Evolutionary conservation across 1,139 yeast genomes (phyloP), one percentile per base, ranked within the genome.

Genomic region (Kodamaea sp.): DNA sequence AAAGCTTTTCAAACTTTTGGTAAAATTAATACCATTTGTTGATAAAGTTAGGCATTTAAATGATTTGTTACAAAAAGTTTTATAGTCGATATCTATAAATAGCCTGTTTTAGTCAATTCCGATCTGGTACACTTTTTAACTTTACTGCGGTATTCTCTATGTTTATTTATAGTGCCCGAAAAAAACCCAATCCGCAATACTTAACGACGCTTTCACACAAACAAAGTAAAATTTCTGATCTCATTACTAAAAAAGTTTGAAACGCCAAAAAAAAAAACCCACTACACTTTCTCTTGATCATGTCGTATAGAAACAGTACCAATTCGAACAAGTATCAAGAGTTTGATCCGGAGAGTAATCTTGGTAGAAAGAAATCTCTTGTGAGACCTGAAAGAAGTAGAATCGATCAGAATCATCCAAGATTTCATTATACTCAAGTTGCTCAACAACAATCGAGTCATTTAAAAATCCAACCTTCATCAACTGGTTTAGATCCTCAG

Each of bases 351-450:
- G 81, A 75, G 49, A 43, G 75, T 2, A 73, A 73, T 29, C 38
- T 76, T 31, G 57, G 63, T 31, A 61, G 92, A 40, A 83, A 81
- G 55, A 73, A 74, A 53, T 84, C 95, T 2, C 68, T 88, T 46
- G 84, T 87, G 31, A 73, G 86, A 46, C 95, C 94, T 2, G 96
- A 88, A 58, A 72, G 96, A 47, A 79, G 83, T 36, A 68, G 89
- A 40, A 66, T 84, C 46, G 74, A 78, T 48, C 80, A 78, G 9
- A 75, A 73, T 44, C 86, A 85, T 55, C 94, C 92, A 2, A 79
- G 83, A 41, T 84, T 73, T 60, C 90, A 85, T 58, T 87, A 87
- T 60, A 76, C 88, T n/a, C 90, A 84, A 51, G 83, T 84, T 23
- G 84, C 92, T 7, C 78, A 81, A 42, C 86, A 84, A 52, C 80